These are phyloP conservation scores for Neolentinus lepideus DNA, from an alignment of 1,284 basidiomycete genomes.

Conservation along the genomic window DNA sequence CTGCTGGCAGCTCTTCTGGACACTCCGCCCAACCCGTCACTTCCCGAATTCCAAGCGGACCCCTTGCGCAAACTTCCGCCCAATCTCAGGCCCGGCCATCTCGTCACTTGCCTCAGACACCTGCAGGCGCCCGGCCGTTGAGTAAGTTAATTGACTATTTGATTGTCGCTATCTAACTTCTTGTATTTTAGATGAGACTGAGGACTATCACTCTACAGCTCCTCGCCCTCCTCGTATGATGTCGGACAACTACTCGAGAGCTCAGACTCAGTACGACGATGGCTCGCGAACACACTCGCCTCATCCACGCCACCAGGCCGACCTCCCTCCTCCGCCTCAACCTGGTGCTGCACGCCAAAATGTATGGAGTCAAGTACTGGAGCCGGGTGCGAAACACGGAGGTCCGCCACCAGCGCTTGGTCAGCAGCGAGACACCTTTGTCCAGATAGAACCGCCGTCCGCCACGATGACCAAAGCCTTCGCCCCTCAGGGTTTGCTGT, in stretches of 20 bases:
- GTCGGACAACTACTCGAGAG: conserved; percentile 30
- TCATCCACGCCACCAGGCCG: conserved; percentile 23
- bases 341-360: conserved; percentile 52
- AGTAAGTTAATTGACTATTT: conserved; percentile 5
- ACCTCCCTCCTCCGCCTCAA: conserved; percentile 23
- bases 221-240: conserved; percentile 19
- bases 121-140: conserved; percentile 24
- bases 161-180: not conserved
- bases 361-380: conserved; percentile 85
- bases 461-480: conserved; percentile 88
- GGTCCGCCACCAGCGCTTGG: conserved; percentile 22
- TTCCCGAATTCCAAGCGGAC: conserved; percentile 20
- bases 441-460: conserved; percentile 71
- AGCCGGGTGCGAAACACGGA: conserved; percentile 48
- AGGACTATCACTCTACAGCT: conserved; percentile 18
- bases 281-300: conserved; percentile 45
- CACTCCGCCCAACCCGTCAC: conserved; percentile 18
- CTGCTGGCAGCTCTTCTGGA: conserved; percentile 7
- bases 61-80: conserved; percentile 11
- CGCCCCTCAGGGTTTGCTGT: conserved; percentile 89
- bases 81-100: conserved; percentile 10
- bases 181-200: conserved; percentile 3
- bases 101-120: conserved; percentile 1
- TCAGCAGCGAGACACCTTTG: conserved; percentile 59
- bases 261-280: conserved; percentile 30